Conservation (phyloP, 2,329 filamentous ascomycete genomes). For the Meredithiella fracta region DNA sequence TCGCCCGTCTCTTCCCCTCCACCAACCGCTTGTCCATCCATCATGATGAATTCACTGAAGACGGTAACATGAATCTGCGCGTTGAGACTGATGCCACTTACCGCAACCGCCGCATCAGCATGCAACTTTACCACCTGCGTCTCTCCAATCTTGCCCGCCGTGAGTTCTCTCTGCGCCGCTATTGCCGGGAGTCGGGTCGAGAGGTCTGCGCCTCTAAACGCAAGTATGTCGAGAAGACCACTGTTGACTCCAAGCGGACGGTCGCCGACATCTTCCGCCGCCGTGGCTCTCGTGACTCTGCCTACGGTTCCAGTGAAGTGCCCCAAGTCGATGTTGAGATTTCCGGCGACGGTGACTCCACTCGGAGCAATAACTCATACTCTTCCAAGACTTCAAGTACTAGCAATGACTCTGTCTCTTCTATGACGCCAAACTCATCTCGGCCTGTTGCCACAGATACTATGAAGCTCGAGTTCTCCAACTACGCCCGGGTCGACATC, state of each 20-base stretch:
- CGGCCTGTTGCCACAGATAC: constrained; percentile 48
- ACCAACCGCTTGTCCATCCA: constrained; percentile 63
- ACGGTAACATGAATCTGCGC: constrained; percentile 93
- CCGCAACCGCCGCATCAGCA: constrained; percentile 48
- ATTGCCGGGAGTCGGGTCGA: constrained; percentile 81
- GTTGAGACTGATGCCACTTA: constrained; percentile 57
- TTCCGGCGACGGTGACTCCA: background rate
- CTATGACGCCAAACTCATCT: constrained; percentile 17
- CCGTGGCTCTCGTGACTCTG: constrained; percentile 3
- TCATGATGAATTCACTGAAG: constrained; percentile 76
- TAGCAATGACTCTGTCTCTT: constrained; percentile 1
- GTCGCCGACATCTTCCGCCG: constrained; percentile 13
- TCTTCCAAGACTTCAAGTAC: constrained; percentile 7
- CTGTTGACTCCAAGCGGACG: constrained; percentile 5
- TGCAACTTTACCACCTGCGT: constrained; percentile 76
- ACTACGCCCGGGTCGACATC: constrained; percentile 85
- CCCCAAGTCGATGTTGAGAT: background rate
- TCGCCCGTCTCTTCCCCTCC: constrained; percentile 74
- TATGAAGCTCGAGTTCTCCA: constrained; percentile 86
- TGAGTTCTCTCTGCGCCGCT: constrained; percentile 79
- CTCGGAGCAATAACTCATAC: constrained; percentile 4
- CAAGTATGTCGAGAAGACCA: constrained; percentile 36
- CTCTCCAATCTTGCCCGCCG: constrained; percentile 82
- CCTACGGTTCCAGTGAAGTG: background rate
- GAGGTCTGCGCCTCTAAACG: constrained; percentile 78